Percentiles rank a stretch among this genome's conserved stretches.
Evolutionary conservation across 768 basidiomycete genomes (phyloP).

Genomic region (Leccinum disarticulatum): DNA sequence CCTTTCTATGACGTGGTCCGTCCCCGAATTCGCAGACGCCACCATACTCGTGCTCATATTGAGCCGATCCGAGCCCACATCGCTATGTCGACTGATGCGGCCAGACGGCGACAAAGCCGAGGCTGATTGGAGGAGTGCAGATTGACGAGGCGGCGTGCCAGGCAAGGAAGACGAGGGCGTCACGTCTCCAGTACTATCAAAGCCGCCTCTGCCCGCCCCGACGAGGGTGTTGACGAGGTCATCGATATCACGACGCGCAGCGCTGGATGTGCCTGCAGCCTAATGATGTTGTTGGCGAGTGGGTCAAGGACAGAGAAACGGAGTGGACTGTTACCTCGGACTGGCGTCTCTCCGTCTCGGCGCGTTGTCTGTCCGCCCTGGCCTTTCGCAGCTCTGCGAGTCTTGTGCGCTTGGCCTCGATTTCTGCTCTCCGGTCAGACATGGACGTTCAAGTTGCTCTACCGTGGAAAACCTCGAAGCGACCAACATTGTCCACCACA

Average conservation of each 20-base stretch:
- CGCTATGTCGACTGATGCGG: conserved; percentile 69
- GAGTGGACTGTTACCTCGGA: conserved; percentile 21
- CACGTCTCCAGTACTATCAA: conserved; percentile 58
- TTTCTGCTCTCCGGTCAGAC: conserved; percentile 79
- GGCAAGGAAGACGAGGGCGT: conserved; percentile 74
- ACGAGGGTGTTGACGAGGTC: conserved; percentile 66
- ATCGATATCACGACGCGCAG: conserved; percentile 59
- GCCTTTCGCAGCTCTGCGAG: conserved; percentile 82
- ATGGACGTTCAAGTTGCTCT: conserved; percentile 25
- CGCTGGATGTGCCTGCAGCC: conserved; percentile 41
- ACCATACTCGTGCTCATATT: conserved; percentile 47
- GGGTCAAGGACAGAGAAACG: conserved; percentile 1
- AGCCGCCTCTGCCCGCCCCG: conserved; percentile 41
- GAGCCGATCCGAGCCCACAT: conserved; percentile 50
- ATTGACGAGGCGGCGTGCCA: conserved; percentile 59
- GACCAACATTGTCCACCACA: background rate
- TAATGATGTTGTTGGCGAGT: conserved; percentile 15
- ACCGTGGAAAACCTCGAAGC: conserved; percentile 12
- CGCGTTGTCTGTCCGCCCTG: conserved; percentile 65
- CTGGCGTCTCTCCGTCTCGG: conserved; percentile 43
- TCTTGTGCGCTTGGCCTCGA: conserved; percentile 87
- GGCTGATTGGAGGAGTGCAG: conserved; percentile 35
- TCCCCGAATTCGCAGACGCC: conserved; percentile 51
- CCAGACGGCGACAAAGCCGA: conserved; percentile 50
- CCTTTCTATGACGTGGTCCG: conserved; percentile 72